Evolutionary conservation across 2,329 filamentous ascomycete species (phyloP), one percentile per base, ranked within the genome.

Genomic region (Aspergillus versicolor): DNA sequence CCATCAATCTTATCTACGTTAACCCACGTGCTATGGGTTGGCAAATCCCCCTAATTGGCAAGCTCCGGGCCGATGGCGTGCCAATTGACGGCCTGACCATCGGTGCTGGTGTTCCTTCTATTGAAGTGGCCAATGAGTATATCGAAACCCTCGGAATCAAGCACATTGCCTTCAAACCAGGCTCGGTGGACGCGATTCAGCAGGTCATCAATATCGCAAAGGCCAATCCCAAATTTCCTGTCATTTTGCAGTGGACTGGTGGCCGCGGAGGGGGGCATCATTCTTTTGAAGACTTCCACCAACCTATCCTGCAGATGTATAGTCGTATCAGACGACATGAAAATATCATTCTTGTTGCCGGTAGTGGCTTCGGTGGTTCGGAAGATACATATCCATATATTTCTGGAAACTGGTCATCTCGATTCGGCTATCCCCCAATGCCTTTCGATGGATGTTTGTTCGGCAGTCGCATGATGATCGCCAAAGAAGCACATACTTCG

Each of bases 271-370:
- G 92, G 78, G 92, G 92, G 55, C 92, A 96, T 73, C 92, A 96
- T 79, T 96, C 91, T 1, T 96, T 88, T 61, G 92, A 96, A 73
- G 92, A 96, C 74, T 96, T 96, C 82, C 92, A 96, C 74, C 88
- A 92, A 69, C 92, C 92, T 6, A 88, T 96, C 48, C 79, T 96
- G 15, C 87, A 91, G 67, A 95, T 96, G 90, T 97, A 97, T 73
- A 85, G 87, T 64, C 88, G 92, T 56, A 92, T 97, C 63, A 86
- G 92, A 70, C 87, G 91, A 70, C 89, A 88, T 63, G 83, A 89
- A 65, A 96, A 96, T 77, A 87, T 96, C 62, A 88, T 96, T 60
- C 82, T 96, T 11, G 85, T 96, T 57, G 92, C 91, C 42, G 92
- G 92, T 50, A 94, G 90, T 79, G 92, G 92, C 48, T 96, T 96